Evolutionary conservation across 2,329 filamentous ascomycete species (phyloP), one percentile per base, ranked within the genome.

Genomic region (Alternaria sp.): DNA sequence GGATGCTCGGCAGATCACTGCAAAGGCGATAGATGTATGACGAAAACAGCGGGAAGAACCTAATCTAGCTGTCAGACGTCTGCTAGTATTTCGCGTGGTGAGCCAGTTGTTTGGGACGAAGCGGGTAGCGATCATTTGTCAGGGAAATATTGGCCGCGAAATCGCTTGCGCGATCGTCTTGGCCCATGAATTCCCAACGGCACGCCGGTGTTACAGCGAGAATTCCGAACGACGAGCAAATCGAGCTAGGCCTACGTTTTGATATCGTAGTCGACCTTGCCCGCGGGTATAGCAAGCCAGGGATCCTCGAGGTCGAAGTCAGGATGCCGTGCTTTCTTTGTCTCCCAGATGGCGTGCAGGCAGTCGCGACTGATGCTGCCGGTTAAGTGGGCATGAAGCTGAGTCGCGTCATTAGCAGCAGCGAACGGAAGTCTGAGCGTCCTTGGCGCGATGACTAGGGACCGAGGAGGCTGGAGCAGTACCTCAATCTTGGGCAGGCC

Each of bases 371-470:
- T 90, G 77, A 96, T 92, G 77, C 90, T 93, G 57, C 92, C 92
- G 44, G 89, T 92, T 47, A 96, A 85, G 79, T 96, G 92, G 65
- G 92, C 92, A 73, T 96, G 92, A 57, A 95, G 86, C 90, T 93
- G 70, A 69, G 65, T 71, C 46, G 68, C 45, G 57, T 60, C 54
- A 61, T 73, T 72, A 73, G 75, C 66, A 61, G 69, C 71, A 70
- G 68, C 67, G 66, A 68, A 71, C 67, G 66, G 69, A 70, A 62
- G 75, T 57, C 73, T 68, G 70, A 67, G 70, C 70, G 55, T 57
- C 43, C 55, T 61, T 57, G 62, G 65, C 58, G 63, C 57, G 47
- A 50, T 51, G 58, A 71, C 71, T 69, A 40, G 53, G 40, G 53
- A 62, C 57, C 53, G 61, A 60, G 63, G 68, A 67, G 63, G 71